Conservation (phyloP, 2,329 filamentous ascomycete species). For the Epichloe baconii region DNA sequence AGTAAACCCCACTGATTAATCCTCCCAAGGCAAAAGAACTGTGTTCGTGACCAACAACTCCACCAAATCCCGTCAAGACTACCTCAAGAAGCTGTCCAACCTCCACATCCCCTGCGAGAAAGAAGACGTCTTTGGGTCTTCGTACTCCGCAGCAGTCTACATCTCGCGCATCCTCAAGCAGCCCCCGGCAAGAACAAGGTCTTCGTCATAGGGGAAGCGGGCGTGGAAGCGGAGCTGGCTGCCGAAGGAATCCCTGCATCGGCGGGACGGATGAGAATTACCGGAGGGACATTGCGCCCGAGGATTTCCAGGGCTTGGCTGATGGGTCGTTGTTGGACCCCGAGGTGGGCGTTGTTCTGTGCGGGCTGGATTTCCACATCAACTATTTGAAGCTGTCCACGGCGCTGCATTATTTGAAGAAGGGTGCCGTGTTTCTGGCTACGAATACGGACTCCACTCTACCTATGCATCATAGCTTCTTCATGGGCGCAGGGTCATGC, state of each 20-base stretch:
- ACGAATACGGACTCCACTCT: constrained; percentile 90
- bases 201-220: constrained; percentile 81
- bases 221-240: constrained; percentile 78
- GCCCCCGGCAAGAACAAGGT: constrained; percentile 77
- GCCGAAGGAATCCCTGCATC: constrained; percentile 64
- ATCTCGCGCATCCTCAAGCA: constrained; percentile 84
- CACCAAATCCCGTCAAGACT: constrained; percentile 86
- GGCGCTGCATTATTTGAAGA: constrained; percentile 73
- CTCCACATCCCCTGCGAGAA: constrained; percentile 68
- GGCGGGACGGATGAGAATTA: constrained; percentile 75
- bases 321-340: constrained; percentile 67
- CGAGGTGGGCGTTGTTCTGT: constrained; percentile 79
- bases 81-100: constrained; percentile 76
- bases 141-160: constrained; percentile 92
- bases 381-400: constrained; percentile 87
- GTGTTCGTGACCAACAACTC: constrained; percentile 99
- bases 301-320: constrained; percentile 69
- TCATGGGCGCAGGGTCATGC: constrained; percentile 81
- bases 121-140: constrained; percentile 91
- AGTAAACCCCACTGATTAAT: not conserved
- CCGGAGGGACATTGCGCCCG: constrained; percentile 64
- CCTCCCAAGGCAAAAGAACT: constrained; percentile 61
- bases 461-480: constrained; percentile 68
- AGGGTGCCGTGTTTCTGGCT: constrained; percentile 75
- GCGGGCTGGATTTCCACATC: constrained; percentile 84